These are phyloP conservation scores for Kwoniella sp. DNA, from an alignment of 768 basidiomycete genomes.

Conservation along the genomic window DNA sequence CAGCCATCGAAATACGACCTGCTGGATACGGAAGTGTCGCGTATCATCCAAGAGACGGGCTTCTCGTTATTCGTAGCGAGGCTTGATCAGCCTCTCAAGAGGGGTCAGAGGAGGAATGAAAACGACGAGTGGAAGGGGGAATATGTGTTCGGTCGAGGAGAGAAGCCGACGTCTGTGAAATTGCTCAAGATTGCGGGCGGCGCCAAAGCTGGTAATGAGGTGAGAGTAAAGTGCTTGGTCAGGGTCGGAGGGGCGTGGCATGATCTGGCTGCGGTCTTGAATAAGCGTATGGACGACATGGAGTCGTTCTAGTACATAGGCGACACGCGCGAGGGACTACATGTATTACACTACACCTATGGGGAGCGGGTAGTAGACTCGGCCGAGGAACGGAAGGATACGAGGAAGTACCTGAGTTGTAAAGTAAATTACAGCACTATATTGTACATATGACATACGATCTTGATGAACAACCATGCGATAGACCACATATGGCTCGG, in stretches of 20 bases:
- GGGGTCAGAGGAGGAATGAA: conserved; percentile 39
- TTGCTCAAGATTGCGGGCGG: conserved; percentile 33
- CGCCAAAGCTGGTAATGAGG: conserved; percentile 2
- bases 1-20: conserved; percentile 39
- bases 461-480: too few species aligned
- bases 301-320: conserved; percentile 6
- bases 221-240: conserved; percentile 28
- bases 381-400: too few species aligned
- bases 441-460: too few species aligned
- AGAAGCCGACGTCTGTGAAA: conserved; percentile 34
- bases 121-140: conserved; percentile 52
- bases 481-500: too few species aligned
- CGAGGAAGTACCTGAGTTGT: too few species aligned
- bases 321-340: too few species aligned
- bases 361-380: too few species aligned
- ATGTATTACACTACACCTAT: too few species aligned
- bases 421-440: too few species aligned
- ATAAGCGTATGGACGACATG: conserved; percentile 16
- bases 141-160: conserved; percentile 45
- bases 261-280: conserved; percentile 25
- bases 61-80: conserved; percentile 38
- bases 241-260: conserved; percentile 32
- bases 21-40: conserved; percentile 33
- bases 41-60: conserved; percentile 22
- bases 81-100: conserved; percentile 36